Percentiles rank a stretch among this genome's conserved stretches.
Evolutionary conservation across 371 early-diverging fungal species (phyloP).

Genomic region (Furculomyces boomerangus): DNA sequence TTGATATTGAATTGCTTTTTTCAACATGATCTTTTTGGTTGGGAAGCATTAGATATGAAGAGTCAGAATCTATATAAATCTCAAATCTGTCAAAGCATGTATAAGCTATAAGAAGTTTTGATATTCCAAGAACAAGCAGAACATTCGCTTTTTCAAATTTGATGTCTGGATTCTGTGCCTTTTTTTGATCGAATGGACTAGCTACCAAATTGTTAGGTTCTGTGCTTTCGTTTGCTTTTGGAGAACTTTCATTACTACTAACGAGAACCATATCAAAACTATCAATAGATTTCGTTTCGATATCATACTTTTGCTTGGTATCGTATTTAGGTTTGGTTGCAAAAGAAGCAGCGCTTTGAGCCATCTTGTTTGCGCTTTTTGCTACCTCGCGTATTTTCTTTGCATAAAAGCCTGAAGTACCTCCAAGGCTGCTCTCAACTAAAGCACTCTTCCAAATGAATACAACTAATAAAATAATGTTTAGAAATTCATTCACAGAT

Average conservation of each 20-base stretch:
- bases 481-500: neutral
- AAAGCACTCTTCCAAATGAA: constrained; percentile 26
- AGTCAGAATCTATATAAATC: neutral
- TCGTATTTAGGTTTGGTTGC: no score
- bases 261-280: no score
- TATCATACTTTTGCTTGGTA: no score
- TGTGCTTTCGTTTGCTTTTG: no score
- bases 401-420: neutral
- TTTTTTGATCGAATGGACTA: neutral
- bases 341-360: no score
- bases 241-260: no score
- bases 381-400: neutral
- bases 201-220: neutral
- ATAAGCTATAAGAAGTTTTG: neutral
- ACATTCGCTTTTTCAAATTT: constrained; percentile 2
- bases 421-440: constrained; percentile 10
- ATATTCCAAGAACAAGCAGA: neutral
- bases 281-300: no score
- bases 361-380: no score
- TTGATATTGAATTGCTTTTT: neutral
- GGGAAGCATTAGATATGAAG: neutral
- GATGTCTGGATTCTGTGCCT: neutral
- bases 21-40: neutral
- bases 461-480: constrained; percentile 6
- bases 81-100: neutral